Evolutionary conservation across 2,329 filamentous ascomycete genomes (phyloP).

Genomic region (Hymenoscyphus repandus): DNA sequence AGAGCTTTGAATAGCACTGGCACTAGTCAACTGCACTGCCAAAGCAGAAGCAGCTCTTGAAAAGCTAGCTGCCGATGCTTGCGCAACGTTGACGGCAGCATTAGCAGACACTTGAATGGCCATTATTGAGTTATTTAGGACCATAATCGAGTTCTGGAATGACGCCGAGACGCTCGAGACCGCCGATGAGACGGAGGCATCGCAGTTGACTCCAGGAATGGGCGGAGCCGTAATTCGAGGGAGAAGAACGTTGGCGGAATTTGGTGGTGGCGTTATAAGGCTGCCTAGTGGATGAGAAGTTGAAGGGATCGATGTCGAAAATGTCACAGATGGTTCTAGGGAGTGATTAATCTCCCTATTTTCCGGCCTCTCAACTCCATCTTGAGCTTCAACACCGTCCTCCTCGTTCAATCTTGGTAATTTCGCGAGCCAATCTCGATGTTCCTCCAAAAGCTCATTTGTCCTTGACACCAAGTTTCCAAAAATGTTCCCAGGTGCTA

Average conservation of each 20-base stretch:
- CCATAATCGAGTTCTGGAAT: neutral
- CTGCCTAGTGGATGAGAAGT: neutral
- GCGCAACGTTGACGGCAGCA: neutral
- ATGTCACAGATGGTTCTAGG: no score
- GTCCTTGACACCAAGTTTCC: conserved; percentile 14
- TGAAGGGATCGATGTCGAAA: neutral
- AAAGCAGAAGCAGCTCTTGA: neutral
- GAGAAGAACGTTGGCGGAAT: neutral
- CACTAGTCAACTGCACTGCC: neutral
- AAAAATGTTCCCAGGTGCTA: conserved; percentile 8
- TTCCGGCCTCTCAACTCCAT: neutral
- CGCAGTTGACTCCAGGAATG: neutral
- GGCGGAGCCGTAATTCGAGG: neutral
- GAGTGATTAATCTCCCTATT: no score
- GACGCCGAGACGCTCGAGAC: neutral
- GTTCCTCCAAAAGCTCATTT: conserved; percentile 12
- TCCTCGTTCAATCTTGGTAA: conserved; percentile 2
- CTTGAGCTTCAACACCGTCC: neutral
- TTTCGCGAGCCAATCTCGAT: conserved; percentile 18
- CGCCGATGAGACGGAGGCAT: neutral
- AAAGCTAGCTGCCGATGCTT: neutral
- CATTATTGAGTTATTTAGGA: neutral
- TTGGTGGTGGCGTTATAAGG: neutral
- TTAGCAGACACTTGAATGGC: neutral
- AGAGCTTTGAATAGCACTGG: neutral